Evolutionary conservation across 805 yeast species (phyloP).

Genomic region (Gaillardinia entomophila): DNA sequence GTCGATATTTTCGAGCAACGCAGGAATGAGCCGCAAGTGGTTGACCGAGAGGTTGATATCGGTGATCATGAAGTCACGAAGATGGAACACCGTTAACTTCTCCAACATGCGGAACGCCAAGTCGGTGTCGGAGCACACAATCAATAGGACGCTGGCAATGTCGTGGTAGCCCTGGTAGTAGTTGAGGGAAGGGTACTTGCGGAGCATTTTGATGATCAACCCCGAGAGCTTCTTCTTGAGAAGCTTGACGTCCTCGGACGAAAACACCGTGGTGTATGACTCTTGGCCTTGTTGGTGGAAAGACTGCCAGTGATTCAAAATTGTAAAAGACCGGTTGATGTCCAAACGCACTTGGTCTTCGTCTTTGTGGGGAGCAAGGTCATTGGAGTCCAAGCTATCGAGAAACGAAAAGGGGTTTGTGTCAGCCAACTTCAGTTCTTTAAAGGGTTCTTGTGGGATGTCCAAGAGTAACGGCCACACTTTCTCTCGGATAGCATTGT

Average conservation of each 20-base stretch:
- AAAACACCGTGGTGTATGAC: constrained; percentile 28
- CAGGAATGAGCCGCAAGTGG: constrained; percentile 63
- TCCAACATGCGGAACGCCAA: constrained; percentile 44
- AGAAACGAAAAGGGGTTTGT: constrained; percentile 5
- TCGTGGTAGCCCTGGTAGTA: constrained; percentile 96
- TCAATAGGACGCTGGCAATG: constrained; percentile 59
- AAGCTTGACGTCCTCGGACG: constrained; percentile 19
- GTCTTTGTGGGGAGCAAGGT: constrained; percentile 53
- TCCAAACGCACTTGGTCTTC: constrained; percentile 78
- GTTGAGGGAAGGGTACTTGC: constrained; percentile 54
- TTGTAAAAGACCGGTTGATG: constrained; percentile 62
- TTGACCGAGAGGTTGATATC: constrained; percentile 59
- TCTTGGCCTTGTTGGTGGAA: constrained; percentile 11
- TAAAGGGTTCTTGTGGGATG: constrained; percentile 3
- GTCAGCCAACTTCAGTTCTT: constrained; percentile 2
- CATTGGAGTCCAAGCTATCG: constrained; percentile 11
- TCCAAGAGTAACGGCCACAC: constrained; percentile 51
- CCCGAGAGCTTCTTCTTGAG: constrained; percentile 37
- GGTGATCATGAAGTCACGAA: constrained; percentile 83
- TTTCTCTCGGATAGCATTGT: constrained; percentile 31
- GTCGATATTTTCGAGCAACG: constrained; percentile 49
- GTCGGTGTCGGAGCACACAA: constrained; percentile 38
- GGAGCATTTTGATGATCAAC: constrained; percentile 49
- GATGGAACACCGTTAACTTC: constrained; percentile 49
- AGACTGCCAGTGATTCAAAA: constrained; percentile 24